Evolutionary conservation across 495 filamentous ascomycete species (phyloP).

Genomic region (Podospora tetraspora): DNA sequence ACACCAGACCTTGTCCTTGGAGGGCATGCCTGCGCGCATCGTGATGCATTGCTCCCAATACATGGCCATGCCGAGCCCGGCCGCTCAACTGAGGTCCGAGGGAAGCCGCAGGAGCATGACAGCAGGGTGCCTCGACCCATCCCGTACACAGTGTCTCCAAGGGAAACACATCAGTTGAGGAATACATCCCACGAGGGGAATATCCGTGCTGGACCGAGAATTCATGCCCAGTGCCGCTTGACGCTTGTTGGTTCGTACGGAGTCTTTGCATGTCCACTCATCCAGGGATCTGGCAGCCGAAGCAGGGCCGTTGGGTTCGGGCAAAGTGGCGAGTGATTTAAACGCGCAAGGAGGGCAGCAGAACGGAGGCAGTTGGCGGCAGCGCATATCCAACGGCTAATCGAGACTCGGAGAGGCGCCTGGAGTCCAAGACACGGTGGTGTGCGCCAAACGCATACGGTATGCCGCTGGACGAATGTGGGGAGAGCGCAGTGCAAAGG

Average conservation of each 20-base stretch:
- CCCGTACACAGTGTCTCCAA: no score
- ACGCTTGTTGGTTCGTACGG: background rate
- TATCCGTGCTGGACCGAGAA: background rate
- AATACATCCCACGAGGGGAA: background rate
- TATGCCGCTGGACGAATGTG: background rate
- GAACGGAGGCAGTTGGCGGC: slow-evolving; percentile 13
- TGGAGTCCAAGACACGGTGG: slow-evolving; percentile 9
- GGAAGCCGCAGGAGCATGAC: background rate
- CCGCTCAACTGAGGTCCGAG: background rate
- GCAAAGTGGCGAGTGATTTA: slow-evolving; percentile 24
- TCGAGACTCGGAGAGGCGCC: slow-evolving; percentile 13
- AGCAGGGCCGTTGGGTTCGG: slow-evolving; percentile 28
- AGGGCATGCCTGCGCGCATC: background rate
- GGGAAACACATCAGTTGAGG: no score
- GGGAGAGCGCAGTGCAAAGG: background rate
- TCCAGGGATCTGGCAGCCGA: slow-evolving; percentile 14
- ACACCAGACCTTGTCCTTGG: background rate
- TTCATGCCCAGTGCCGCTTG: background rate
- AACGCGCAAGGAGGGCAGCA: slow-evolving; percentile 25
- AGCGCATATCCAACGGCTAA: slow-evolving; percentile 21
- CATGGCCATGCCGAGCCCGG: background rate
- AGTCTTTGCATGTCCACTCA: background rate
- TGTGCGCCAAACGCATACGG: slow-evolving; percentile 2
- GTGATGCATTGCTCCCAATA: background rate
- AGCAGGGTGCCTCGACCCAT: background rate